Percentiles rank a stretch among this genome's conserved stretches.
These are phyloP conservation scores for Zygosaccharomyces lentus DNA, from an alignment of 805 yeast species.

Conservation along the genomic window DNA sequence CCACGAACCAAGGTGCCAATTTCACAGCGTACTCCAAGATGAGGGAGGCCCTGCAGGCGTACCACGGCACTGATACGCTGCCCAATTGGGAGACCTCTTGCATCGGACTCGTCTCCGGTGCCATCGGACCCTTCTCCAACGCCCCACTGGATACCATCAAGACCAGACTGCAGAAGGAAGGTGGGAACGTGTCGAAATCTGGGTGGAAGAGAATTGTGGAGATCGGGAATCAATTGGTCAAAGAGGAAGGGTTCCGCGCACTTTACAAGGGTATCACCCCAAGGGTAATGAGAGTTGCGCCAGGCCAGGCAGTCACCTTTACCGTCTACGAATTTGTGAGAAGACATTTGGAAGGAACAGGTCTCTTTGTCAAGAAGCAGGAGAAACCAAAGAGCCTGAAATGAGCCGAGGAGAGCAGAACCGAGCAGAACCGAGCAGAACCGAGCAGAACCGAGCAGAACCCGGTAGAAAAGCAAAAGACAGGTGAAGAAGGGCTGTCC, in stretches of 20 bases:
- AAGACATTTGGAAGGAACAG: slow-evolving; percentile 48
- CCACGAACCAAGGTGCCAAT: slow-evolving; percentile 97
- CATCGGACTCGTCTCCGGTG: slow-evolving; percentile 91
- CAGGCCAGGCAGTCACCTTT: slow-evolving; percentile 98
- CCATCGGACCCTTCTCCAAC: slow-evolving; percentile 94
- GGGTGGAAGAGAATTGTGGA: slow-evolving; percentile 74
- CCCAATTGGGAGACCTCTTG: slow-evolving; percentile 94
- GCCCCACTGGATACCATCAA: slow-evolving; percentile 97
- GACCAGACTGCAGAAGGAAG: slow-evolving; percentile 91
- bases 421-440: not conserved
- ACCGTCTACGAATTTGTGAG: slow-evolving; percentile 92
- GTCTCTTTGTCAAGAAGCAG: slow-evolving; percentile 21
- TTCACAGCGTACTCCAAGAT: slow-evolving; percentile 90
- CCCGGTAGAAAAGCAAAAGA: not conserved
- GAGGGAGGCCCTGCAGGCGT: slow-evolving; percentile 62
- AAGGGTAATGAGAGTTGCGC: slow-evolving; percentile 98
- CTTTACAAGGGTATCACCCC: slow-evolving; percentile 97
- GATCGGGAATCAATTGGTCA: slow-evolving; percentile 74
- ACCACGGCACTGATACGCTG: slow-evolving; percentile 52
- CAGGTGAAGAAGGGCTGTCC: not conserved
- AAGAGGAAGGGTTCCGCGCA: slow-evolving; percentile 85
- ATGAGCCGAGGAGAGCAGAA: slow-evolving; percentile 4
- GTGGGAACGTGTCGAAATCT: slow-evolving; percentile 59
- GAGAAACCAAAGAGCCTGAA: slow-evolving; percentile 12
- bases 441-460: not conserved